phyloP scores from a whole-genome alignment of 2,329 filamentous ascomycete species.

The Xylaria sp. region DNA sequence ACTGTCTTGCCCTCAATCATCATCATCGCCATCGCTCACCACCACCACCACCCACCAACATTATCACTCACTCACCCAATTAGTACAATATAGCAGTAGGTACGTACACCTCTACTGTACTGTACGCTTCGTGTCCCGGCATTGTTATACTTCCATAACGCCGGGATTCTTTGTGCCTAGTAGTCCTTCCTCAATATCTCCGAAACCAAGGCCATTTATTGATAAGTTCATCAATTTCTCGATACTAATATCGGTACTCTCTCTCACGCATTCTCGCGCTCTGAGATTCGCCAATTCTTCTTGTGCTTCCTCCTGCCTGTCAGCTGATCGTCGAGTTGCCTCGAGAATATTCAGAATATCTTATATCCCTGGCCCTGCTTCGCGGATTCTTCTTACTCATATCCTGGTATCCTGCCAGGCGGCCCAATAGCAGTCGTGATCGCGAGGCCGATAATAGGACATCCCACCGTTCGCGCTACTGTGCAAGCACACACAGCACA shows the following conservation, averaged over 20 bases:
- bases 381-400: conserved; percentile 14
- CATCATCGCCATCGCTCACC: not conserved
- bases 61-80: not conserved
- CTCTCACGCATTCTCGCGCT: not conserved
- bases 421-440: conserved; percentile 10
- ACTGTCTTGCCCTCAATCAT: conserved; percentile 32
- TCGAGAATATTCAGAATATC: not conserved
- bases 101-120: not conserved
- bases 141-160: not conserved
- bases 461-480: conserved; percentile 18
- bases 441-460: conserved; percentile 6
- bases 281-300: conserved; percentile 2
- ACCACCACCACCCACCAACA: not conserved
- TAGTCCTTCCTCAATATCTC: conserved; percentile 7
- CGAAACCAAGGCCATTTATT: not conserved
- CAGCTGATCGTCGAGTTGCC: conserved; percentile 14
- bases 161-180: not conserved
- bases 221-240: not conserved
- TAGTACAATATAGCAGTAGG: not conserved
- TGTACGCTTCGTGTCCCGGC: conserved; percentile 1
- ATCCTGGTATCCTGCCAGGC: conserved; percentile 9
- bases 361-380: not conserved
- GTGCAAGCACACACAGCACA: conserved; percentile 14
- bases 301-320: not conserved
- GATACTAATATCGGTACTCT: conserved; percentile 16